These are phyloP conservation scores for Fusarium pseudocircinatum DNA, from an alignment of 2,329 filamentous ascomycete species.

Conservation along the genomic window DNA sequence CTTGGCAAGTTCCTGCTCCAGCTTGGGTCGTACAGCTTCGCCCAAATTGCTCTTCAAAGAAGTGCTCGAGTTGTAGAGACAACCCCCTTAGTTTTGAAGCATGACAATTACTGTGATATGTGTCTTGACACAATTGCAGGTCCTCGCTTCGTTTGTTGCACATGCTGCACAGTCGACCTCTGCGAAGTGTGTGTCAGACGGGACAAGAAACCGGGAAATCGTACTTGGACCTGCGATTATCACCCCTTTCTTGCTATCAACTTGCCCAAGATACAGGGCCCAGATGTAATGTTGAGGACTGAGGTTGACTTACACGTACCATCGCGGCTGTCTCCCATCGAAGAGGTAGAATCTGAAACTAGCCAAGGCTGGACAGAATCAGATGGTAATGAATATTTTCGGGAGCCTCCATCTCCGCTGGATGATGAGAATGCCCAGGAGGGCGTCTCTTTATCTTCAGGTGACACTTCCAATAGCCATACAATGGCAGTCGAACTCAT, in stretches of 20 bases:
- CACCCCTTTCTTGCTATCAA: conserved; percentile 4
- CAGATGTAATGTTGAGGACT: neutral
- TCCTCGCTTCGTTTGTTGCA: conserved; percentile 10
- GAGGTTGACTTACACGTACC: neutral
- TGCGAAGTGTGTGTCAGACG: conserved; percentile 3
- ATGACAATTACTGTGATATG: conserved; percentile 13
- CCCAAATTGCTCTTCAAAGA: conserved; percentile 19
- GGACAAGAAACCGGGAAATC: conserved; percentile 2
- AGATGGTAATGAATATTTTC: neutral
- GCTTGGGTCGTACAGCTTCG: conserved; percentile 16
- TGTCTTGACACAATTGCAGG: conserved; percentile 10
- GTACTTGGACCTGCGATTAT: conserved; percentile 21
- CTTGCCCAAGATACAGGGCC: neutral
- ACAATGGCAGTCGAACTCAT: neutral
- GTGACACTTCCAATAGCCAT: neutral
- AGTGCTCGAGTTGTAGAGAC: conserved; percentile 5
- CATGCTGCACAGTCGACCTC: conserved; percentile 15
- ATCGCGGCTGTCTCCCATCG: conserved; percentile 4
- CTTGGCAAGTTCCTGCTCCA: conserved; percentile 25
- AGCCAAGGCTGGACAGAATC: neutral
- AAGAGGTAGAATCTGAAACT: neutral
- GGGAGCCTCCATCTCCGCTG: too few species aligned
- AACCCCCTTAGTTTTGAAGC: conserved; percentile 10
- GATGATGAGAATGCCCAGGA: neutral
- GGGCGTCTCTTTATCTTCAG: neutral